Evolutionary conservation across 2,329 filamentous ascomycete genomes (phyloP).

Genomic region (Venturia oleaginea): DNA sequence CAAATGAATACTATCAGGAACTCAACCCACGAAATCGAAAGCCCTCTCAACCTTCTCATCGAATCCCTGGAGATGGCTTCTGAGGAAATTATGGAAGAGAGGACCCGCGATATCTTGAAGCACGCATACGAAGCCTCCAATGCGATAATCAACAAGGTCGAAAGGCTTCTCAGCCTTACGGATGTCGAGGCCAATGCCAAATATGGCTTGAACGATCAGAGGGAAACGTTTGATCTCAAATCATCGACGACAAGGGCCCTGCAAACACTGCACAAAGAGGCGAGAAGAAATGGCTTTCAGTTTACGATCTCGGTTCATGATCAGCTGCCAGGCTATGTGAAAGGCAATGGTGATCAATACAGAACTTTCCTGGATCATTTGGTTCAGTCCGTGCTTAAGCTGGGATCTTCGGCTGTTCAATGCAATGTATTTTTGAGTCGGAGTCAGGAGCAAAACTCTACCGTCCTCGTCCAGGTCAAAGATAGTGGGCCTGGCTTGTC

Average conservation of each 20-base stretch:
- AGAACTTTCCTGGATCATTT: neutral
- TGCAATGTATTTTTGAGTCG: neutral
- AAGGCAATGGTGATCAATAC: neutral
- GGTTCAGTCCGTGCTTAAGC: neutral
- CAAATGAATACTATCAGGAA: neutral
- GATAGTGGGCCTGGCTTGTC: neutral
- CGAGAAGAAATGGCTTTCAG: neutral
- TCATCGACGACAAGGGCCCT: neutral
- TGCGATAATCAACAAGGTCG: neutral
- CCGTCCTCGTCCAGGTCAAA: neutral
- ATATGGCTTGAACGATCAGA: neutral
- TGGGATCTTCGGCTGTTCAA: neutral
- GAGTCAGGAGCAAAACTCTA: neutral
- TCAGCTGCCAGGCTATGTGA: neutral
- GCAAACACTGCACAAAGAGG: neutral
- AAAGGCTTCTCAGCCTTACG: neutral
- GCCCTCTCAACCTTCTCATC: neutral
- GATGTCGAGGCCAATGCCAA: neutral
- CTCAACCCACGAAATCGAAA: neutral
- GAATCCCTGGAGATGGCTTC: neutral
- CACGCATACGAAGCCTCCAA: neutral
- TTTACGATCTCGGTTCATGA: neutral
- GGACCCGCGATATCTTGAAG: neutral
- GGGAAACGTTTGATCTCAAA: conserved; percentile 1
- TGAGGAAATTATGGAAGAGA: neutral